Evolutionary conservation across 805 yeast genomes (phyloP), one percentile per base, ranked within the genome.

Genomic region (Candida yuanshanica): DNA sequence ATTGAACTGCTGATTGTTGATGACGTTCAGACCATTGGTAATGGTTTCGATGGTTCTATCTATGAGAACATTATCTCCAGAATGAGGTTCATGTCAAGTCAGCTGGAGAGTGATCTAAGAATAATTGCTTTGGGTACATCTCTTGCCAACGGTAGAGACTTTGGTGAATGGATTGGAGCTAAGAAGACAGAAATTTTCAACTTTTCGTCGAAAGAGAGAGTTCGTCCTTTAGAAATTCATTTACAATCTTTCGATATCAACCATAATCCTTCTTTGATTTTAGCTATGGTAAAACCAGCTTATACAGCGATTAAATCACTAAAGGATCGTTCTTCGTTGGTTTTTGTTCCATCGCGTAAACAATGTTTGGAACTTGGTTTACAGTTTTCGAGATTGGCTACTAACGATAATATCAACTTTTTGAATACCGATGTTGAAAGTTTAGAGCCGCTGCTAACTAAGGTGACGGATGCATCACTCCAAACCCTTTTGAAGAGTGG

Each of bases 121-220:
- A 59, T 89, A 20, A 74, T 91, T n/a, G 90, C 78, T 0, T 63
- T 91, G 20, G 70, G 85, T 1, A 69, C 78, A 1, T 77, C 95
- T 2, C 58, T 91, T 31, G 78, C 93, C 0, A 84, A 81, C 54
- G 85, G 83, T 4, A 70, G 77, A 38, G 96, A 87, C 48, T 62
- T 90, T 43, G 91, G 85, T 1, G 86, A 82, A 40, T 93, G 98
- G 96, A 61, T 93, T 22, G 95, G 93, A 2, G 81, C 83, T 20
- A 51, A 71, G 1, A 81, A 78, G 51, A 65, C 61, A 17, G 69
- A 77, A 37, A 69, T 81, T 6, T 87, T 70, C 65, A 89, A 88
- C 52, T 89, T 83, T 56, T 72, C 78, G 14, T 80, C 95, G 0
- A 65, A 65, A 37, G 81, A 79, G 34, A 67, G 91, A 42, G 64